A percentile compares a stretch with the other conserved stretches of the same genome.
These are phyloP conservation scores for Daldinia eschscholtzii DNA, from an alignment of 2,329 filamentous ascomycete species.

Conservation along the genomic window DNA sequence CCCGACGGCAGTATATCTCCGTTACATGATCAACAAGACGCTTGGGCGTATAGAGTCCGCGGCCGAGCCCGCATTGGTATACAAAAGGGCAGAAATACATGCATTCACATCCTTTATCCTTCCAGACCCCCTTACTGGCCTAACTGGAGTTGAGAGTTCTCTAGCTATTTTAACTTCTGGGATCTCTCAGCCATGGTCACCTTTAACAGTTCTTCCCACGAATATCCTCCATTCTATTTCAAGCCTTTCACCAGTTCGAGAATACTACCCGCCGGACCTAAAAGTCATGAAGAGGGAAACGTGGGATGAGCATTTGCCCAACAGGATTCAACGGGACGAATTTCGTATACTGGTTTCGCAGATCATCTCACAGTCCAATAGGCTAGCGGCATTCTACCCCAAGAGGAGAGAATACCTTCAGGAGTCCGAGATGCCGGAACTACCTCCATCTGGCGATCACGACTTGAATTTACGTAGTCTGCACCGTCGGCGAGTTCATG, in stretches of 20 bases:
- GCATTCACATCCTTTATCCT: conserved; percentile 70
- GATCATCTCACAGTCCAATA: conserved; percentile 51
- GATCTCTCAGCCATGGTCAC: conserved; percentile 62
- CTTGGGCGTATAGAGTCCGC: conserved; percentile 70
- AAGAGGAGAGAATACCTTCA: not conserved
- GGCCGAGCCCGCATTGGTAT: conserved; percentile 66
- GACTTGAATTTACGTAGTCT: conserved; percentile 44
- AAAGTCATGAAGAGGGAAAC: conserved; percentile 53
- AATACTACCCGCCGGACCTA: conserved; percentile 56
- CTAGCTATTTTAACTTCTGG: conserved; percentile 63
- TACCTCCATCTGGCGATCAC: conserved; percentile 25
- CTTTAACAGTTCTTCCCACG: conserved; percentile 38
- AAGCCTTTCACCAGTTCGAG: conserved; percentile 50
- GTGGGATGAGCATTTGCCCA: conserved; percentile 53
- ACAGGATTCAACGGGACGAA: conserved; percentile 56
- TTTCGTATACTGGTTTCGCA: conserved; percentile 49
- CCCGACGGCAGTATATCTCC: conserved; percentile 56
- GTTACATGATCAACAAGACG: conserved; percentile 65
- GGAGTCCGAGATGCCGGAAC: not conserved
- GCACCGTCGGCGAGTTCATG: conserved; percentile 49
- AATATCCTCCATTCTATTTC: conserved; percentile 44
- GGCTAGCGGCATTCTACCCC: conserved; percentile 45
- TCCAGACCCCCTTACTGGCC: conserved; percentile 68
- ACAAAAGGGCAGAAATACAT: conserved; percentile 70
- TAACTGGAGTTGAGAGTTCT: conserved; percentile 73